Conservation (phyloP, 2,329 filamentous ascomycete species). For the Aspergillus sp. region DNA sequence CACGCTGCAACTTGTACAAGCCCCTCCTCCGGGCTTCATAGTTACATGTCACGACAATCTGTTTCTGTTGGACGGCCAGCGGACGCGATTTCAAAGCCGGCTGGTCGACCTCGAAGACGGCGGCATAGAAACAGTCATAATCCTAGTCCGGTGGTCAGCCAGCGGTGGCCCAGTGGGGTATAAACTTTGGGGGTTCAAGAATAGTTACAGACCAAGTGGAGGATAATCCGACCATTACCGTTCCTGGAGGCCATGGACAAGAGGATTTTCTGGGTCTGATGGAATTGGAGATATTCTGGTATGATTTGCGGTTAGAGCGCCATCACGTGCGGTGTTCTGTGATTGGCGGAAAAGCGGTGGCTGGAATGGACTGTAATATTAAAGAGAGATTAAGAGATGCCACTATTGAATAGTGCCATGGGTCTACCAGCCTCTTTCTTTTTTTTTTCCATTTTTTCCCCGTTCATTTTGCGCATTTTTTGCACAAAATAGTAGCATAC, state of each 20-base stretch:
- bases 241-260: conserved; percentile 32
- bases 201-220: conserved; percentile 64
- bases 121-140: conserved; percentile 80
- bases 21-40: conserved; percentile 72
- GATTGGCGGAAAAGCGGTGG: background rate
- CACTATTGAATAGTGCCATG: background rate
- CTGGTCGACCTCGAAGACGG: conserved; percentile 76
- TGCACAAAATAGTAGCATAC: background rate
- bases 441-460: too few relatives aligned
- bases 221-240: conserved; percentile 62
- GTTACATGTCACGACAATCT: conserved; percentile 88
- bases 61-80: conserved; percentile 84
- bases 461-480: too few relatives aligned
- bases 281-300: background rate
- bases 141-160: conserved; percentile 26
- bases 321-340: background rate
- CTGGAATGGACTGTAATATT: background rate
- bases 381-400: background rate
- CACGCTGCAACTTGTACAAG: conserved; percentile 70
- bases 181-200: background rate
- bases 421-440: too few relatives aligned
- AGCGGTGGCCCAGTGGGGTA: background rate
- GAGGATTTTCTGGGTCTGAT: background rate
- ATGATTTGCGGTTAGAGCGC: too few relatives aligned
- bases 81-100: conserved; percentile 66